phyloP scores from a whole-genome alignment of 1,284 basidiomycete species.

The Boletus albobrunnescens region DNA sequence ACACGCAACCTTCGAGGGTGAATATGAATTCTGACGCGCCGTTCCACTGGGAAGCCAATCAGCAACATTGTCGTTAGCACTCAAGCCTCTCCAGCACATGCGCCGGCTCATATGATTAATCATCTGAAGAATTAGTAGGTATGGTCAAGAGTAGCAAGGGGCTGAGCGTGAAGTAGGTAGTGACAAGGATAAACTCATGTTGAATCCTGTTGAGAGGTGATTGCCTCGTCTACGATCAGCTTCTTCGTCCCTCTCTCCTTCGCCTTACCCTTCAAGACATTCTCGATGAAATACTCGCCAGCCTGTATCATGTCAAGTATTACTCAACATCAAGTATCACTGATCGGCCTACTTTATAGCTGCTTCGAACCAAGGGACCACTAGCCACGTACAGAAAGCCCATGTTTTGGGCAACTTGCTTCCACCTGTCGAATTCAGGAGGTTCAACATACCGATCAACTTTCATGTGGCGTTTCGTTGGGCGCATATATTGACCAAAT shows the following conservation, averaged over 20 bases:
- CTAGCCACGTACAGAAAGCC: conserved; percentile 98
- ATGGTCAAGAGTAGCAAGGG: background rate
- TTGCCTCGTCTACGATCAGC: conserved; percentile 29
- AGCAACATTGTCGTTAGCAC: background rate
- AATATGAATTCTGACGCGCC: background rate
- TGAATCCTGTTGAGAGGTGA: conserved; percentile 1
- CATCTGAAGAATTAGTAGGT: background rate
- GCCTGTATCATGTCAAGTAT: conserved; percentile 48
- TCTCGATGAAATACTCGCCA: conserved; percentile 90
- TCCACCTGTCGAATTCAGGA: conserved; percentile 91
- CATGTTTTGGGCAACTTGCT: conserved; percentile 82
- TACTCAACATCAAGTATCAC: conserved; percentile 1
- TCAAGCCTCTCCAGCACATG: background rate
- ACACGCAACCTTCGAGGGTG: background rate
- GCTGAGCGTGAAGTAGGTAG: background rate
- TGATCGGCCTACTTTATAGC: conserved; percentile 77
- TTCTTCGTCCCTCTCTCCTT: conserved; percentile 40
- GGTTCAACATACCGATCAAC: conserved; percentile 95
- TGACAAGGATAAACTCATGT: conserved; percentile 5
- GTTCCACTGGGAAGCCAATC: background rate
- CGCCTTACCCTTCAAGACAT: conserved; percentile 68
- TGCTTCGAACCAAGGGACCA: conserved; percentile 92
- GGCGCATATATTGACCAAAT: conserved; percentile 99
- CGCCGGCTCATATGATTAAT: background rate
- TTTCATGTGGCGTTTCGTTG: conserved; percentile 99